Evolutionary conservation across 1,139 yeast species (phyloP), one percentile per base, ranked within the genome.

Genomic region (Saccharomyces hybrid): DNA sequence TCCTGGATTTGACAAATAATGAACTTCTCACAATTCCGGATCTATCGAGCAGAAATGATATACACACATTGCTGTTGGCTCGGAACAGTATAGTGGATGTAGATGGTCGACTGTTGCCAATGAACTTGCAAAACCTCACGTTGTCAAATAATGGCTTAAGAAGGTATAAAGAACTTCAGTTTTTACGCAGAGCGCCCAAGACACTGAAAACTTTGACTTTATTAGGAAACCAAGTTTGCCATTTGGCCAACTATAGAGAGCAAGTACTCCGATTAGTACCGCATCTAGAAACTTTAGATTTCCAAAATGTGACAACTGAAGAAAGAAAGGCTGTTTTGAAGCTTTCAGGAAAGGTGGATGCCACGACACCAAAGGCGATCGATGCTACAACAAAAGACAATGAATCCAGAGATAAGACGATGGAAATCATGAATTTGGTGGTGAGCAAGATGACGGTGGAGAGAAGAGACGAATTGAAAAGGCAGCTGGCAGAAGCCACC

Each of bases 251-350:
- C 62, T 90, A 89, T 65, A 73, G 96, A 53, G 61, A 73, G 11
- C 79, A 80, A 64, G 67, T 83, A 2, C 74, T 88, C 1, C 81
- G 88, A 82, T 63, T 80, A 11, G 61, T 85, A 5, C 96, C 96
- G 0, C 67, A 74, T 1, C 66, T 91, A 51, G 73, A 77, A 51
- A 76, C 85, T 0, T 67, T 91, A 48, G 97, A 91, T 66, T 87
- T 83, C 61, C 74, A 76, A 51, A 81, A 80, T 59, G 80, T 91
- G 11, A 82, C 77, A 54, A 73, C 76, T 3, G 57, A 58, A 0
- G 96, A 90, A 63, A 34, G 82, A 83, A 0, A 54, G 32, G 5
- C 72, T 70, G 60, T 64, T n/a, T 27, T 46, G 6, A 48, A 41
- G 44, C 13, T 38, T 38, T 4, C 44, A 4, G 13, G n/a, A 16